Evolutionary conservation across 176 grass and related monocot genomes (phyloP), one percentile per base, ranked within the genome.

Genomic region (Alloteropsis semialata): DNA sequence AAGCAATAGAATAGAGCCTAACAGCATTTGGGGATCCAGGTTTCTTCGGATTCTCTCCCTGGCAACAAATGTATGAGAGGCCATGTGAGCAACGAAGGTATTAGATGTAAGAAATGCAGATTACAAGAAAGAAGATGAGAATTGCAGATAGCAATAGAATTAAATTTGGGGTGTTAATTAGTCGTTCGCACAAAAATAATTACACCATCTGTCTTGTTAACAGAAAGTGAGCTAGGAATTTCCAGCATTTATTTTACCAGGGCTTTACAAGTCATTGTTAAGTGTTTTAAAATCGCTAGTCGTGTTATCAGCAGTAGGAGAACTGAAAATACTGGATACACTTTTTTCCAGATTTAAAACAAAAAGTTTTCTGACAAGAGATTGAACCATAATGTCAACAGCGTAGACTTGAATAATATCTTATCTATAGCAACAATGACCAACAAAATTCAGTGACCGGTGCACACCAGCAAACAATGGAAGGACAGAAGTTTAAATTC

Each of bases 31-130:
- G 92, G 25, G 60, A 59, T 18, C 96, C 91, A 64, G 96, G 96
- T 86, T 95, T 98, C 80, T 95, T 98, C 30, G 88, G 92, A 79
- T 95, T 98, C 84, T 95, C 92, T 46, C 96, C 92, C 96, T 98
- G 59, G 37, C 50, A 82, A 54, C 16, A 28, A 87, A 84, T 41
- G 69, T 21, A 83, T 0, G 36, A 33, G 29, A 57, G 38, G 10
- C 10, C 81, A 19, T 41, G 29, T 50, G 33, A 62, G 53, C 14
- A 81, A 69, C 24, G 29, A 33, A 25, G 17, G 34, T 48, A 70
- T 42, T 67, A 18, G 34, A 58, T 59, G 43, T 60, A 68, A 4
- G 19, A 37, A 55, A 69, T 21, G 3, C n/a, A 24, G 6, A 2
- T 21, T 67, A 72, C 33, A 65, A 38, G 27, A 56, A 54, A 54